Base-by-base conservation (phyloP, 306 rosid species). In the Acacia acuminata region DNA sequence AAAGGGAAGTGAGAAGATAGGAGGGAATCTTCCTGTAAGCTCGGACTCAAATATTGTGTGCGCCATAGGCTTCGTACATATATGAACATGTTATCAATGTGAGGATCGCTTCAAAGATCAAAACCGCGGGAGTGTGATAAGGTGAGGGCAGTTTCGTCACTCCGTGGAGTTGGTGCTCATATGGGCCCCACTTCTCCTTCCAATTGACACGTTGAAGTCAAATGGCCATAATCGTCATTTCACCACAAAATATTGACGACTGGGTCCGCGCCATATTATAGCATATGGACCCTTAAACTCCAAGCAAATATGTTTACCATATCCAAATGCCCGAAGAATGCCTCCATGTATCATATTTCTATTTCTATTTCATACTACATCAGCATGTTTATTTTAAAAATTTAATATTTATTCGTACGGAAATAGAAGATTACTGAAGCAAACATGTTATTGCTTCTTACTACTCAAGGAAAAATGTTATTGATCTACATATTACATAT, bases 191-290 rank as follows among this genome's bases (percentile, higher is more conserved):
- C 19, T 11, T 22, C 19, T 64, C 24, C 13, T 60, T 51, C 34
- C 64, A 58, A 20, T 79, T 75, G 30, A n/a, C 8, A 0, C 2
- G 13, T 32, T 12, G 71, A 66, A 44, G 87, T 82, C 88, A 78
- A 76, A 86, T n/a, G 84, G 82, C 86, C 71, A 66, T 60, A 38
- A 3, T 45, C 8, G 85, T 81, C 85, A 79, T 87, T 86, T 86
- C 61, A 14, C 0, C 0, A 43, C 3, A 32, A 1, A 72, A 20
- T 0, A 9, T 19, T 30, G n/a, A 32, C 67, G 43, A 50, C 48
- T 9, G 13, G 7, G 65, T 74, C 53, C 34, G 13, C 10, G 13
- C 10, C 10, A 24, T 15, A 16, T 51, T 51, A 17, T 4, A 3
- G 36, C 27, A 24, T 24, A 22, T 45, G 58, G 38, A 45, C 24